phyloP scores from a whole-genome alignment of 2,329 filamentous ascomycete genomes.

The Apiospora malaysiana region DNA sequence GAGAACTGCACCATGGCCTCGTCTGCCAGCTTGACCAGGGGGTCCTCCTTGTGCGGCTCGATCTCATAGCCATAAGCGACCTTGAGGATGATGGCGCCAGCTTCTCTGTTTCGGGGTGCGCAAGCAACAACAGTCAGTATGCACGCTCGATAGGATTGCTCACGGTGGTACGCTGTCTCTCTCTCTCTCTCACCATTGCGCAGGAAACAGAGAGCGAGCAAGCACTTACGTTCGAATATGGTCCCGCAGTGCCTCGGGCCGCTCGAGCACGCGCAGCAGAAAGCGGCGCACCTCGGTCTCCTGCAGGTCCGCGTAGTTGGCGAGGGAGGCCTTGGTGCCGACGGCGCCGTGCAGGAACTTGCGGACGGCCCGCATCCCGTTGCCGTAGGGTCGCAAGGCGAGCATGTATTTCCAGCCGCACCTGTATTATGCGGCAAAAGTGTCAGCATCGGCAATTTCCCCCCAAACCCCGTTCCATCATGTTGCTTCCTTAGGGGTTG shows the following conservation, averaged over 20 bases:
- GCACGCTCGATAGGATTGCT: too few species aligned
- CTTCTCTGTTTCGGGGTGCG: constrained; percentile 38
- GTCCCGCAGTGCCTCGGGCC: constrained; percentile 43
- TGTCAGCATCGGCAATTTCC: constrained; percentile 19
- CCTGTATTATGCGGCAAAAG: constrained; percentile 15
- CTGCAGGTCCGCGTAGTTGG: constrained; percentile 48
- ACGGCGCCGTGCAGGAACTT: constrained; percentile 52
- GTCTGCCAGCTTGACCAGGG: constrained; percentile 31
- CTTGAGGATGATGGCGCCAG: constrained; percentile 35
- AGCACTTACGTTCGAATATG: constrained; percentile 50
- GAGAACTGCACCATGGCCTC: constrained; percentile 32
- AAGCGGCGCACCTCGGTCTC: constrained; percentile 51
- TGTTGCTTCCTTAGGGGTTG: too few species aligned
- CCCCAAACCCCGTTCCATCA: not conserved
- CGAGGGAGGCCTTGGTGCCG: constrained; percentile 46
- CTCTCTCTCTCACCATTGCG: too few species aligned
- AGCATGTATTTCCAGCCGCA: constrained; percentile 47
- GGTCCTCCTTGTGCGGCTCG: constrained; percentile 32
- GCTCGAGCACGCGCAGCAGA: constrained; percentile 47
- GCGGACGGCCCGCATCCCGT: constrained; percentile 47
- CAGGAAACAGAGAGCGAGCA: too few species aligned
- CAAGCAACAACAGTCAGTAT: constrained; percentile 22
- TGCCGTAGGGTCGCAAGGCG: constrained; percentile 42
- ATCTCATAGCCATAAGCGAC: constrained; percentile 38
- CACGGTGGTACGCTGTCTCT: too few species aligned